These are phyloP conservation scores for Sarcodon sp. DNA, from an alignment of 768 basidiomycete genomes.

Conservation along the genomic window DNA sequence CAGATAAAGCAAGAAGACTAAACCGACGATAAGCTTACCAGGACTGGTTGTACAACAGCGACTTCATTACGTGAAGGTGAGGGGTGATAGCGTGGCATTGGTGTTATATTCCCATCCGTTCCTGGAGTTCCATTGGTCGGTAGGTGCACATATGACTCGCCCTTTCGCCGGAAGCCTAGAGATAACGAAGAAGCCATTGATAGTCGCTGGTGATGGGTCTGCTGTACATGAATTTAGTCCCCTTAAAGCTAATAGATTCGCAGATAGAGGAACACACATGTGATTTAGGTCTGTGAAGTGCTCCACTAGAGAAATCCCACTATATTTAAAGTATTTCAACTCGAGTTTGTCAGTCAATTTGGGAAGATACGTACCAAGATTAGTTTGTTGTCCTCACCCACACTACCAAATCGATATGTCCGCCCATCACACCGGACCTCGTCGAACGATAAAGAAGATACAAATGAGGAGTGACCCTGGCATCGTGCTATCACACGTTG, in stretches of 20 bases:
- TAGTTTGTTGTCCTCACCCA: conserved; percentile 94
- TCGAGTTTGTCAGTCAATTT: background rate
- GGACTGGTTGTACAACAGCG: conserved; percentile 79
- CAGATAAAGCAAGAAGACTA: background rate
- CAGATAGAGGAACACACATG: conserved; percentile 23
- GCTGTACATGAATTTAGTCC: conserved; percentile 12
- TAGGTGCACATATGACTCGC: conserved; percentile 39
- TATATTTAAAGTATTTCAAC: conserved; percentile 19
- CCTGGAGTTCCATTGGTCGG: conserved; percentile 25
- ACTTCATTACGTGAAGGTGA: conserved; percentile 88
- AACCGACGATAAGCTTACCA: conserved; percentile 35
- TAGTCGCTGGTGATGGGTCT: conserved; percentile 57
- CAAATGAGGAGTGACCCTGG: conserved; percentile 94
- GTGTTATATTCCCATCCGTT: conserved; percentile 24
- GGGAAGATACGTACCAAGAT: conserved; percentile 48
- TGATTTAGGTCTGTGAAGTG: conserved; percentile 78
- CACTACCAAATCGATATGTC: conserved; percentile 89
- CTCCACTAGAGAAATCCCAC: conserved; percentile 94
- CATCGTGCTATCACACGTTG: conserved; percentile 90
- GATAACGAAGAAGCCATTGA: conserved; percentile 75
- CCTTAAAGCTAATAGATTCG: background rate
- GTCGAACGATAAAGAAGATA: conserved; percentile 84
- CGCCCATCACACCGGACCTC: conserved; percentile 78
- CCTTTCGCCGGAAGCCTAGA: conserved; percentile 46
- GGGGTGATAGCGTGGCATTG: conserved; percentile 53